Percentiles rank a stretch among this genome's conserved stretches.
These are phyloP conservation scores for Populus hybrid DNA, from an alignment of 441 rosid genomes.

Conservation along the genomic window DNA sequence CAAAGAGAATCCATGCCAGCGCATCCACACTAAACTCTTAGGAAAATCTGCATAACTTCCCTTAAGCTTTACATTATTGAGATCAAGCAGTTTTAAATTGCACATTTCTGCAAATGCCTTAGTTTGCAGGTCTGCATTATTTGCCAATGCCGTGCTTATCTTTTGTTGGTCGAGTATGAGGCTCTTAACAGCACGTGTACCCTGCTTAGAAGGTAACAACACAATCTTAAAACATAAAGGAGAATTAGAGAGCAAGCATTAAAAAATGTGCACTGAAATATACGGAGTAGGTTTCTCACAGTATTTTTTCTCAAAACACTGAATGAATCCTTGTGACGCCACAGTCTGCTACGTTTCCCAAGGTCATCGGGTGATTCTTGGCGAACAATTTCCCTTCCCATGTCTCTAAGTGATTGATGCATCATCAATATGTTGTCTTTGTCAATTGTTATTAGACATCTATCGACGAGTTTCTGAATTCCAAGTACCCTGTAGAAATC, in stretches of 20 bases:
- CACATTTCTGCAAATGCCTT: conserved; percentile 28
- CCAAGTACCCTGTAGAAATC: conserved; percentile 19
- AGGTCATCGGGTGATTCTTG: conserved; percentile 28
- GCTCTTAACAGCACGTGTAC: conserved; percentile 7
- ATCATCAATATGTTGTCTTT: conserved; percentile 10
- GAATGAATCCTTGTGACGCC: conserved; percentile 24
- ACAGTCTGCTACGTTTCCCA: conserved; percentile 44
- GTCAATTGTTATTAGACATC: conserved; percentile 13
- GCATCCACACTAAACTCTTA: conserved; percentile 18
- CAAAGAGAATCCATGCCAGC: conserved; percentile 29
- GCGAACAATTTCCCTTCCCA: conserved; percentile 50
- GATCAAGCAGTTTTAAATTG: conserved; percentile 25
- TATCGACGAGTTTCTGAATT: conserved; percentile 22
- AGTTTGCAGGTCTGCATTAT: conserved; percentile 2
- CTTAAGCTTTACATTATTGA: conserved; percentile 9
- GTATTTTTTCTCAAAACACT: conserved; percentile 19
- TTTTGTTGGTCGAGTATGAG: background rate
- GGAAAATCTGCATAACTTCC: conserved; percentile 22
- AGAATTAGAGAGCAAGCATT: background rate
- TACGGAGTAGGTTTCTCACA: conserved; percentile 13
- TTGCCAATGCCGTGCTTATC: background rate
- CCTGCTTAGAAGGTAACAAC: conserved; percentile 13
- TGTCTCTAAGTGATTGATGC: conserved; percentile 36
- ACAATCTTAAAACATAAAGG: background rate
- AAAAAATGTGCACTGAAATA: background rate